A percentile compares a stretch with the other conserved stretches of the same genome.
These are phyloP conservation scores for Melampsora larici-populina DNA, from an alignment of 1,284 basidiomycete genomes.

Conservation along the genomic window DNA sequence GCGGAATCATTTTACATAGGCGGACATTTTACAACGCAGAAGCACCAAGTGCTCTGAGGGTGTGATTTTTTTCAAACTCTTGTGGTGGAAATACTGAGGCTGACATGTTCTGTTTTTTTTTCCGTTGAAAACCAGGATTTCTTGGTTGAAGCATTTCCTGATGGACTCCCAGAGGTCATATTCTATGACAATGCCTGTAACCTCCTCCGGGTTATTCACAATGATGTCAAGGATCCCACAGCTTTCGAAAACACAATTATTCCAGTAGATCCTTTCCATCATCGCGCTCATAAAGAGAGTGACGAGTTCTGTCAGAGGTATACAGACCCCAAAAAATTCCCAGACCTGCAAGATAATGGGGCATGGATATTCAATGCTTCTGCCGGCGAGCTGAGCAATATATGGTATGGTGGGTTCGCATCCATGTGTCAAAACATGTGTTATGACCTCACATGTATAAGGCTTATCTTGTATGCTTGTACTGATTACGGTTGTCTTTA, in stretches of 20 bases:
- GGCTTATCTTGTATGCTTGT: too few species aligned
- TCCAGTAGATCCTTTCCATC: background rate
- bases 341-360: background rate
- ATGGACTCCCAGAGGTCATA: background rate
- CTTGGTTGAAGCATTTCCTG: too few species aligned
- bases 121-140: too few species aligned
- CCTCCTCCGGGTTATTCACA: background rate
- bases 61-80: too few species aligned
- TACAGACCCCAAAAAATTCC: background rate
- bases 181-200: background rate
- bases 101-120: too few species aligned
- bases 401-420: background rate
- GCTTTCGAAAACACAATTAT: background rate
- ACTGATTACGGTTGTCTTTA: too few species aligned
- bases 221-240: background rate
- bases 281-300: background rate
- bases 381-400: background rate
- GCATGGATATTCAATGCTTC: background rate
- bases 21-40: too few species aligned
- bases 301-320: background rate
- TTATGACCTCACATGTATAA: too few species aligned
- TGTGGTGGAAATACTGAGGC: too few species aligned
- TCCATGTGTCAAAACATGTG: too few species aligned
- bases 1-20: background rate
- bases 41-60: background rate